Evolutionary conservation across 768 basidiomycete genomes (phyloP), one percentile per base, ranked within the genome.

Genomic region (Suillus placidus): DNA sequence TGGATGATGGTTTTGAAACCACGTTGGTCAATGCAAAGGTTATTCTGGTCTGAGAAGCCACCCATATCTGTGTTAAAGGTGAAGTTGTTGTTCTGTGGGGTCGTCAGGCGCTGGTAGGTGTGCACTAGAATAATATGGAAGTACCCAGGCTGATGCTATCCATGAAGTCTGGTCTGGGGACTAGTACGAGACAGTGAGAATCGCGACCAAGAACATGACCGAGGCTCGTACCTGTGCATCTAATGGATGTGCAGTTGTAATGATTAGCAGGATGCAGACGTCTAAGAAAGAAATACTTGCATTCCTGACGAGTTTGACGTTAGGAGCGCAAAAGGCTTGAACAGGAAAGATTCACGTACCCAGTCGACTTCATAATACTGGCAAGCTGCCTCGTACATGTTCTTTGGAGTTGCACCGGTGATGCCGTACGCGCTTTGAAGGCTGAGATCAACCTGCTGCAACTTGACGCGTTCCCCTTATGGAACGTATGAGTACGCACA

Each of bases 71-170:
- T 71, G 51, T 83, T 77, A 82, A 38, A 77, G 18, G 90, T 90
- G 68, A 84, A 87, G 71, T 90, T 90, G 70, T 88, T 87, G 60
- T 83, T 85, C 87, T 88, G 52, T 16, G 52, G n/a, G 62, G 9
- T 32, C 7, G n/a, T 49, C 51, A 71, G 71, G 61, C 18, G 20
- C 49, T 52, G 30, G 26, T 13, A 18, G 16, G n/a, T 45, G 52
- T 12, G 43, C 35, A 38, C 51, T 47, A 14, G 35, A 16, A 35
- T 61, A 34, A 13, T 3, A 26, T 32, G 5, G 2, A 52, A 78
- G 60, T 74, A 88, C 89, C 88, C 87, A 87, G 26, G 87, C 81
- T 6, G 86, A 83, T n/a, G 87, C 87, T 26, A 90, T 77, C 79
- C 84, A 84, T 0, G 88, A 89, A 0, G 84, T 85, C 71, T 88